Conservation (phyloP, 164 flowering plant genomes). For the Pachysandra terminalis region DNA sequence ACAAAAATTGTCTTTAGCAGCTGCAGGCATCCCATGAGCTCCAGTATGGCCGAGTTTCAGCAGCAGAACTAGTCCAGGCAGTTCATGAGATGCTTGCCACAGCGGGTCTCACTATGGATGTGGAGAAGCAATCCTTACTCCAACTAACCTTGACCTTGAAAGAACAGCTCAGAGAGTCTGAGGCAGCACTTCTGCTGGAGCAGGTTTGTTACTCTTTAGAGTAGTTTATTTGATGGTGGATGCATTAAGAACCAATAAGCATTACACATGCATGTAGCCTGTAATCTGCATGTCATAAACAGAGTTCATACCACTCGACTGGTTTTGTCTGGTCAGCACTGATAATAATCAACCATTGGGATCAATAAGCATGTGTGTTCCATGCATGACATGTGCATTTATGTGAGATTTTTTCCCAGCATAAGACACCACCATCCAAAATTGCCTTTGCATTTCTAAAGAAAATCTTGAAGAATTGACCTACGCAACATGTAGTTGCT, state of each 20-base stretch:
- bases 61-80: slow-evolving; percentile 86
- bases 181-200: slow-evolving; percentile 78
- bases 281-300: no score
- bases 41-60: slow-evolving; percentile 74
- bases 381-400: background rate
- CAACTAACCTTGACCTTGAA: slow-evolving; percentile 64
- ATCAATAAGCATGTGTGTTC: background rate
- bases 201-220: slow-evolving; percentile 52
- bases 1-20: slow-evolving; percentile 12
- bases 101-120: slow-evolving; percentile 81
- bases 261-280: no score
- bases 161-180: slow-evolving; percentile 83
- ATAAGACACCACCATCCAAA: background rate
- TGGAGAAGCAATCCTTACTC: slow-evolving; percentile 75
- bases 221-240: background rate
- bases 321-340: background rate
- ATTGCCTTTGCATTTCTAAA: background rate
- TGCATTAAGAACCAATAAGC: no score
- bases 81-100: slow-evolving; percentile 93
- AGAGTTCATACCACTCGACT: background rate
- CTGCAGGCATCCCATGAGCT: slow-evolving; percentile 42
- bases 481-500: background rate
- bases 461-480: background rate
- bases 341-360: background rate
- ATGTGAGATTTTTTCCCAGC: background rate